Percentiles rank a stretch among this genome's conserved stretches.
Evolutionary conservation across 768 basidiomycete genomes (phyloP).

Genomic region (Dentipellis fragilis): DNA sequence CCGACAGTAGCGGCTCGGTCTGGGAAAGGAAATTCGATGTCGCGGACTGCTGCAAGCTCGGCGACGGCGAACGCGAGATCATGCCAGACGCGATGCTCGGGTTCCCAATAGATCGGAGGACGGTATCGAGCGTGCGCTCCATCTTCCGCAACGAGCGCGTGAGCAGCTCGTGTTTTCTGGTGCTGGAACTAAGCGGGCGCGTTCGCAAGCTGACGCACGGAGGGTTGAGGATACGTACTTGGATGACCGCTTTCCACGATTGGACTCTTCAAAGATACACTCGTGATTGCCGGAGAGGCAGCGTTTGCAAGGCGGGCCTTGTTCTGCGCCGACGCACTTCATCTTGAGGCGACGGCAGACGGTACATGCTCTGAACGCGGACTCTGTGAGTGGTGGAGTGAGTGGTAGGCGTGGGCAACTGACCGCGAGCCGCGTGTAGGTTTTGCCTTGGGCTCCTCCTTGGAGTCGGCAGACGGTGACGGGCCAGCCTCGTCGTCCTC

Average conservation of each 20-base stretch:
- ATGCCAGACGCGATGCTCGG: conserved; percentile 70
- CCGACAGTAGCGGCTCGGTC: not conserved
- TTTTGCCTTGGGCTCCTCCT: conserved; percentile 61
- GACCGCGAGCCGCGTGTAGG: conserved; percentile 81
- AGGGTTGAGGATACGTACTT: conserved; percentile 40
- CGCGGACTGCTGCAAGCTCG: conserved; percentile 23
- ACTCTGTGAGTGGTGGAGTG: conserved; percentile 9
- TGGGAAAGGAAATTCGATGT: not conserved
- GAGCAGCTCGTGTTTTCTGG: conserved; percentile 76
- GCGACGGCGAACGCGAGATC: conserved; percentile 76
- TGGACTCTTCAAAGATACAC: conserved; percentile 95
- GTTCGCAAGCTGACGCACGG: conserved; percentile 14
- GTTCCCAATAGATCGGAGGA: conserved; percentile 80
- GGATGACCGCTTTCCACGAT: conserved; percentile 82
- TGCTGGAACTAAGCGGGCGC: conserved; percentile 17
- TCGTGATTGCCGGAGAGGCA: conserved; percentile 73
- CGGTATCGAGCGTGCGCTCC: conserved; percentile 89
- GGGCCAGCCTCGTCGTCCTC: conserved; percentile 43
- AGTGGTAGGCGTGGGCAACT: not conserved
- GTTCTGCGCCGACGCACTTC: conserved; percentile 87
- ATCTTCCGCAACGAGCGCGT: conserved; percentile 80
- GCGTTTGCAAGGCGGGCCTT: conserved; percentile 87
- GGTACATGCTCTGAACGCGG: conserved; percentile 63
- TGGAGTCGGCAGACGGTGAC: conserved; percentile 21
- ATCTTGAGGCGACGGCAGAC: conserved; percentile 88